A percentile compares a stretch with the other conserved stretches of the same genome.
phyloP scores from a whole-genome alignment of 2,329 filamentous ascomycete species.

The Fusarium stilboides region DNA sequence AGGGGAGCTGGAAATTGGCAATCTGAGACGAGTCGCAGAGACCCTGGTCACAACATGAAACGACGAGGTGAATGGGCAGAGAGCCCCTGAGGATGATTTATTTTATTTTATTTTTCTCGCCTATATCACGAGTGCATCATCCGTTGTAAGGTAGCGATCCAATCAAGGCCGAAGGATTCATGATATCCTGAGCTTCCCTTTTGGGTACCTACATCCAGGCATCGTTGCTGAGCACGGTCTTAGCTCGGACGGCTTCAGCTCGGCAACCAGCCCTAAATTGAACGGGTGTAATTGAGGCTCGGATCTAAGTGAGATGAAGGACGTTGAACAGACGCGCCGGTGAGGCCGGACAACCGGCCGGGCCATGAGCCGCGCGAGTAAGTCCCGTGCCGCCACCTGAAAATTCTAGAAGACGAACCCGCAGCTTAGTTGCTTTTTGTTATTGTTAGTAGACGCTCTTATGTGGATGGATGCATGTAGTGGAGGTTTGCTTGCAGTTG shows the following conservation, averaged over 20 bases:
- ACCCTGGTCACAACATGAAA: conserved; percentile 45
- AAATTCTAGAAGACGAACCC: conserved; percentile 39
- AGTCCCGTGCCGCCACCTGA: conserved; percentile 25
- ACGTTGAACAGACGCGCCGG: conserved; percentile 14
- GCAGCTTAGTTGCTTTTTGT: conserved; percentile 15
- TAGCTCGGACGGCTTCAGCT: conserved; percentile 17
- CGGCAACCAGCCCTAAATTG: conserved; percentile 33
- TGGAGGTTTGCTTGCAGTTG: conserved; percentile 29
- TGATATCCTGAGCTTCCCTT: conserved; percentile 19
- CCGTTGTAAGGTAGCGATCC: conserved; percentile 5
- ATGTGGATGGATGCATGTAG: conserved; percentile 23
- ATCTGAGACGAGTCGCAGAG: conserved; percentile 46
- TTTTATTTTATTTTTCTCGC: neutral
- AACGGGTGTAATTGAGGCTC: conserved; percentile 17
- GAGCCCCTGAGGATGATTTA: conserved; percentile 32
- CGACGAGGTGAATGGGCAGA: conserved; percentile 30
- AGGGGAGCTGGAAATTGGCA: conserved; percentile 45
- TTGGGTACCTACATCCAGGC: conserved; percentile 15
- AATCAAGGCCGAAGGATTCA: conserved; percentile 7
- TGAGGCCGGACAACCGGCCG: conserved; percentile 10
- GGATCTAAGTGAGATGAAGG: conserved; percentile 37
- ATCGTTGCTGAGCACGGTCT: conserved; percentile 2
- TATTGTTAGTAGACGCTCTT: neutral
- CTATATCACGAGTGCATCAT: conserved; percentile 4
- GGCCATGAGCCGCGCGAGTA: conserved; percentile 24